A percentile compares a stretch with the other conserved stretches of the same genome.
These are phyloP conservation scores for Rhodotorula sp. DNA, from an alignment of 1,284 basidiomycete species.

Conservation along the genomic window DNA sequence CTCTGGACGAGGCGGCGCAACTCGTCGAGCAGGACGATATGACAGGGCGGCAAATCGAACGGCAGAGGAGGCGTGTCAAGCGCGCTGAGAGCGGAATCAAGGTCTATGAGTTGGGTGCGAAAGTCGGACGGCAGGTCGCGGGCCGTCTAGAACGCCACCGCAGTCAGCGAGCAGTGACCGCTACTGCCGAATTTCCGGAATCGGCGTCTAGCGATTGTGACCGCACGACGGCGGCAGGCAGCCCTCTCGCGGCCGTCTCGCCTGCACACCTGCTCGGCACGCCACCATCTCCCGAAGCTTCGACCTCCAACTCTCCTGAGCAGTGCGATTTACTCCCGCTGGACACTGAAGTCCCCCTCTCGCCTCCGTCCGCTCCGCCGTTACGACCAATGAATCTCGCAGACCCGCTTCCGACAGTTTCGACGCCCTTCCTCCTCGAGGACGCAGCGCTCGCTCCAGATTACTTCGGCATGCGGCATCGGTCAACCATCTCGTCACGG, in stretches of 20 bases:
- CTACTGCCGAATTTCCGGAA: not conserved
- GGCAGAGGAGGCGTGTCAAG: conserved; percentile 16
- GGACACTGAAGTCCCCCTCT: not conserved
- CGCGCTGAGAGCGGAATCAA: conserved; percentile 29
- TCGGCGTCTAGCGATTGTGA: not conserved
- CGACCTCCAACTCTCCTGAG: not conserved
- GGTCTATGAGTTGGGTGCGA: conserved; percentile 20
- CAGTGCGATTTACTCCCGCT: not conserved
- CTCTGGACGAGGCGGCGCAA: conserved; percentile 4
- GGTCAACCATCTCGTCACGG: not conserved
- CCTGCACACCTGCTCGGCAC: conserved; percentile 20
- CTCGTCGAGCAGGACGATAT: not conserved
- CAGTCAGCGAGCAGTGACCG: not conserved
- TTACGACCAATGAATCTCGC: not conserved
- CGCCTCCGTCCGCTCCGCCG: conserved; percentile 9
- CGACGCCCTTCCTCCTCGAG: not conserved
- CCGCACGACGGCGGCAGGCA: not conserved
- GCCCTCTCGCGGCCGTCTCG: conserved; percentile 2
- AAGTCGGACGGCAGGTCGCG: conserved; percentile 10
- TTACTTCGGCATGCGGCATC: conserved; percentile 10
- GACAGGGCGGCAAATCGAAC: not conserved
- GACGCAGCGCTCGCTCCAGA: conserved; percentile 5
- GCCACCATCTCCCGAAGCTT: not conserved
- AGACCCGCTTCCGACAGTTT: not conserved
- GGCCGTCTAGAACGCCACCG: conserved; percentile 14